Evolutionary conservation across 2,329 filamentous ascomycete species (phyloP), one percentile per base, ranked within the genome.

Genomic region (Pseudogymnoascus sp.): DNA sequence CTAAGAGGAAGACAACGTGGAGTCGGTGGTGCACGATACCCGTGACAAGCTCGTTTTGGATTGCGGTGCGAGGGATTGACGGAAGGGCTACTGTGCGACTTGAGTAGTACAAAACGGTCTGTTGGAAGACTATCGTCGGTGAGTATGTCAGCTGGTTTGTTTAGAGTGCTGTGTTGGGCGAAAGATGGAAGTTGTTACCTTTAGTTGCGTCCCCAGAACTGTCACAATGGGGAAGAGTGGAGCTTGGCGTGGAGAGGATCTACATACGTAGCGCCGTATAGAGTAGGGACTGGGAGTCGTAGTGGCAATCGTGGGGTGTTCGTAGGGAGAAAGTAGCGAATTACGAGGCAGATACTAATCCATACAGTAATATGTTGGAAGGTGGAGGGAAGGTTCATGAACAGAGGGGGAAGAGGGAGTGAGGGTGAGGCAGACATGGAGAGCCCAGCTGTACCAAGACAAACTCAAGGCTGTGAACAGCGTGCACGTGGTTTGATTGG

Each of bases 1-100:
- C n/a, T 54, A 54, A n/a, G 44, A 54, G 44, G 44, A 54, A 54
- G 44, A 54, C 57, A 40, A 21, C 57, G 57, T 59, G 33, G 57
- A 40, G 57, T 59, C 57, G 57, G 57, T 40, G 33, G 33, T 10
- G 33, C 44, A 54, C 44, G 44, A 54, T 54, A 54, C 44, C 29
- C 44, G 44, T 54, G 44, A 54, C 44, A 33, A 33, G 26, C 44
- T 54, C 8, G 44, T 54, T 54, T 54, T 31, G 26, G 44, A 54
- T 31, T n/a, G 44, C n/a, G 44, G 44, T 33, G 26, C 44, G 26
- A 8, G 6, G 44, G 26, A 33, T 1, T n/a, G 44, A 5, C 4
- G 26, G 44, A 36, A 11, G 10, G 33, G 17, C 44, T 54, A 54
- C 44, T 54, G 44, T 54, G 33, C 44, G 17, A 50, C 5, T 4